These are phyloP conservation scores for Calonectria montana DNA, from an alignment of 2,329 filamentous ascomycete genomes.

Conservation along the genomic window DNA sequence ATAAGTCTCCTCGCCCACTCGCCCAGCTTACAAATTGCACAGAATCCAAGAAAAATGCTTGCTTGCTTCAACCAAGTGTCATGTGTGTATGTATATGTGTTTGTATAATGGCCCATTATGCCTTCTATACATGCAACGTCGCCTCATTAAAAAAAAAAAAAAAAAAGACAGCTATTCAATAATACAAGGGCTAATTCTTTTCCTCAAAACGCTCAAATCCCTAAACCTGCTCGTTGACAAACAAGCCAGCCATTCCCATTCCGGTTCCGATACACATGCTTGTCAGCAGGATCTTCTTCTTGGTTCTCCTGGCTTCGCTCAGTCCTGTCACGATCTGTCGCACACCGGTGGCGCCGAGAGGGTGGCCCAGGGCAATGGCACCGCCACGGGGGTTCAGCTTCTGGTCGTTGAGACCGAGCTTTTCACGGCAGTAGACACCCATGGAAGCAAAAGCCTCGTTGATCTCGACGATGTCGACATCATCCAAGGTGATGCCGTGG, in stretches of 20 bases:
- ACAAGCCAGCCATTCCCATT: conserved; percentile 75
- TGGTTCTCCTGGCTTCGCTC: conserved; percentile 83
- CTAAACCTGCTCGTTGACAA: conserved; percentile 66
- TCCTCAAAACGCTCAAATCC: neutral
- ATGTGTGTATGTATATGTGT: neutral
- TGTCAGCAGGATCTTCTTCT: conserved; percentile 91
- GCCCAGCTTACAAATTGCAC: neutral
- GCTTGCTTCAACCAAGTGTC: neutral
- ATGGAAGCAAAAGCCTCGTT: conserved; percentile 99
- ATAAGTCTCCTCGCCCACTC: too few relatives aligned
- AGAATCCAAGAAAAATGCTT: neutral
- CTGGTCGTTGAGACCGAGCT: conserved; percentile 74
- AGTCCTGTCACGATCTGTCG: conserved; percentile 90
- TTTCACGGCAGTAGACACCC: conserved; percentile 91
- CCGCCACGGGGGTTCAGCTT: conserved; percentile 88
- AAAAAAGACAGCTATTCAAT: conserved; percentile 8
- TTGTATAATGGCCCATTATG: neutral
- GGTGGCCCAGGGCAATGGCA: conserved; percentile 86
- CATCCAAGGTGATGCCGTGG: conserved; percentile 80
- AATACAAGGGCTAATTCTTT: conserved; percentile 26
- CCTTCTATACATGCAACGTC: conserved; percentile 2
- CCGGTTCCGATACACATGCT: conserved; percentile 87
- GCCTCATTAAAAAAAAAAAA: neutral
- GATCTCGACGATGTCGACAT: conserved; percentile 91
- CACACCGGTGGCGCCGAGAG: conserved; percentile 81